Percentiles rank a stretch among this genome's conserved stretches.
Conservation (phyloP, 306 rosid species). For the Gillenia trifoliata region DNA sequence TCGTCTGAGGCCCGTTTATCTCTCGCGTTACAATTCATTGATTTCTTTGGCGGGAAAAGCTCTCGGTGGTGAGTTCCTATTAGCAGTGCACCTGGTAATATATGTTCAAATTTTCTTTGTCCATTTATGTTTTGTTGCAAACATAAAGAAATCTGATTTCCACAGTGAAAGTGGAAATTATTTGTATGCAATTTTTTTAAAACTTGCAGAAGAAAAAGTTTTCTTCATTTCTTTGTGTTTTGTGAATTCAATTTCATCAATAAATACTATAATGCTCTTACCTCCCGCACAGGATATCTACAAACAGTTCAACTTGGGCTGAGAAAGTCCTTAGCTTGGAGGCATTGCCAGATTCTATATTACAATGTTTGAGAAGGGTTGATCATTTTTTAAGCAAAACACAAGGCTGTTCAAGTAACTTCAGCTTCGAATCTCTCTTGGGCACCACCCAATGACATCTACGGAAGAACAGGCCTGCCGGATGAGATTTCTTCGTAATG, state of each 20-base stretch:
- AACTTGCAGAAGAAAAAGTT: no score
- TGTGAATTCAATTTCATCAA: not conserved
- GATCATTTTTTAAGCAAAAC: conserved; percentile 39
- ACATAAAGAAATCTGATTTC: not conserved
- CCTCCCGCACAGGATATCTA: conserved; percentile 41
- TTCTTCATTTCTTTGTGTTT: not conserved
- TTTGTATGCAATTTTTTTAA: no score
- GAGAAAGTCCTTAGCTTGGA: conserved; percentile 65
- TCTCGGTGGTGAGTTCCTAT: conserved; percentile 61
- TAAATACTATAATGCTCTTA: not conserved
- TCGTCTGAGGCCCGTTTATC: conserved; percentile 68
- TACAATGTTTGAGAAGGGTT: conserved; percentile 51
- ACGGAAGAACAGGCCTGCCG: conserved; percentile 39
- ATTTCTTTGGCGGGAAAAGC: conserved; percentile 78
- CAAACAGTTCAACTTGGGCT: conserved; percentile 68
- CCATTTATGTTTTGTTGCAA: not conserved
- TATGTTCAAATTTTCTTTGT: not conserved
- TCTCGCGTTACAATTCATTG: conserved; percentile 63
- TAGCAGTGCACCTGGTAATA: not conserved
- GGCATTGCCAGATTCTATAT: conserved; percentile 56
- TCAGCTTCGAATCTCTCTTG: conserved; percentile 55
- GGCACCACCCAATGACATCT: conserved; percentile 29
- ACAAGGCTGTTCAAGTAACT: conserved; percentile 30
- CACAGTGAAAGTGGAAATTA: not conserved
- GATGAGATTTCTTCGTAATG: conserved; percentile 72